These are phyloP conservation scores for Talaromyces sp. DNA, from an alignment of 2,329 filamentous ascomycete genomes.

Conservation along the genomic window DNA sequence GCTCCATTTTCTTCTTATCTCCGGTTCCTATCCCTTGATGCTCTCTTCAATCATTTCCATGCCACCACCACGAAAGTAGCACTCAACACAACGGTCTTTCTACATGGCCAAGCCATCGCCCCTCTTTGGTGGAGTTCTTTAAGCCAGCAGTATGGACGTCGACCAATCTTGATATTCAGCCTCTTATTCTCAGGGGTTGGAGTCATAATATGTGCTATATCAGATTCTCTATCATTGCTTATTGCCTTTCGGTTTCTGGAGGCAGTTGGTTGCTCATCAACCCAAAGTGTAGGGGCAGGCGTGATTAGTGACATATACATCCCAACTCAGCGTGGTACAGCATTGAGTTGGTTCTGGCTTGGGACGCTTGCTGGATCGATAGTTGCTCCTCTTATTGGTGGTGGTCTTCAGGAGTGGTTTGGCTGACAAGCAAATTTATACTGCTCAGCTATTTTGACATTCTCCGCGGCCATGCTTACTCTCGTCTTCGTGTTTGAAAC, in stretches of 20 bases:
- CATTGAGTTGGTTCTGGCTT: constrained; percentile 42
- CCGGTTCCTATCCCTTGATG: constrained; percentile 21
- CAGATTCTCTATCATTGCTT: constrained; percentile 37
- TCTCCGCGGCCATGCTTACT: constrained; percentile 24
- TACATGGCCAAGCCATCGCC: constrained; percentile 37
- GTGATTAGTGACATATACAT: constrained; percentile 42
- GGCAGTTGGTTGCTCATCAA: constrained; percentile 38
- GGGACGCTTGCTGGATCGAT: constrained; percentile 40
- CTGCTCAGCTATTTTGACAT: constrained; percentile 38
- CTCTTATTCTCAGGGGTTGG: constrained; percentile 38
- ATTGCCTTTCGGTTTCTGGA: constrained; percentile 37
- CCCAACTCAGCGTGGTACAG: constrained; percentile 35
- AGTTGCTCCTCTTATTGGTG: constrained; percentile 39
- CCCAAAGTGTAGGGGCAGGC: constrained; percentile 42
- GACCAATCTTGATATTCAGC: constrained; percentile 37
- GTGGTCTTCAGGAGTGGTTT: constrained; percentile 33
- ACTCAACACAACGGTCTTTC: constrained; percentile 39
- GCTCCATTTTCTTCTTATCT: not conserved
- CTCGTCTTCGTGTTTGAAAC: constrained; percentile 28
- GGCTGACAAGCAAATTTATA: constrained; percentile 40
- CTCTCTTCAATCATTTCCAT: constrained; percentile 33
- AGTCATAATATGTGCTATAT: constrained; percentile 35
- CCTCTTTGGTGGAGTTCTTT: constrained; percentile 42
- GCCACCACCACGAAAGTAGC: constrained; percentile 34
- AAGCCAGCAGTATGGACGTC: constrained; percentile 36